These are phyloP conservation scores for Podila clonocystis DNA, from an alignment of 192 early-diverging fungal species.

Conservation along the genomic window DNA sequence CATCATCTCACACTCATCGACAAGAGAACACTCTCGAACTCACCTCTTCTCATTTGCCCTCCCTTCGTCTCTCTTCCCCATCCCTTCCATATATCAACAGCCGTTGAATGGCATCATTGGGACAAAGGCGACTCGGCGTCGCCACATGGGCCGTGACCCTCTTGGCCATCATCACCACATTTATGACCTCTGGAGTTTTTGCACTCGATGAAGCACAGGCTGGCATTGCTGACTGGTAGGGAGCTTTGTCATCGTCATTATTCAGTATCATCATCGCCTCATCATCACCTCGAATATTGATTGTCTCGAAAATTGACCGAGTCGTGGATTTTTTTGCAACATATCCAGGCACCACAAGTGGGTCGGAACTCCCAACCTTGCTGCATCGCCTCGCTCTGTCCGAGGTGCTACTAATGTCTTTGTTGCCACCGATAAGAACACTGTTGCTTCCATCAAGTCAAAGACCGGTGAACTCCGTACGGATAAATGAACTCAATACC, in stretches of 20 bases:
- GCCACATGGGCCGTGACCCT: constrained; percentile 21
- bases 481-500: neutral
- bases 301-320: neutral
- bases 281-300: neutral
- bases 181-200: constrained; percentile 4
- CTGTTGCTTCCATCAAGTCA: constrained; percentile 75
- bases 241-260: neutral
- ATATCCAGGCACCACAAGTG: constrained; percentile 62
- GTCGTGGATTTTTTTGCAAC: neutral
- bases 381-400: constrained; percentile 37
- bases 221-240: constrained; percentile 64
- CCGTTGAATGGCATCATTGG: neutral
- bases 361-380: constrained; percentile 57
- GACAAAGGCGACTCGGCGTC: constrained; percentile 5
- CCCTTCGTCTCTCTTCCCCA: neutral
- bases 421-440: constrained; percentile 77
- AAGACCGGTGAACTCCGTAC: constrained; percentile 75
- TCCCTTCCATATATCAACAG: neutral
- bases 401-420: constrained; percentile 53
- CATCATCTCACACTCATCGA: too few species aligned
- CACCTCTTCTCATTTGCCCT: neutral
- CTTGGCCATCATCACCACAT: constrained; percentile 20
- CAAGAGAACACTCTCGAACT: too few species aligned
- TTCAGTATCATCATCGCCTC: neutral
- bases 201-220: constrained; percentile 60